phyloP scores from a whole-genome alignment of 345 rosid genomes.

The Turritis glabra region DNA sequence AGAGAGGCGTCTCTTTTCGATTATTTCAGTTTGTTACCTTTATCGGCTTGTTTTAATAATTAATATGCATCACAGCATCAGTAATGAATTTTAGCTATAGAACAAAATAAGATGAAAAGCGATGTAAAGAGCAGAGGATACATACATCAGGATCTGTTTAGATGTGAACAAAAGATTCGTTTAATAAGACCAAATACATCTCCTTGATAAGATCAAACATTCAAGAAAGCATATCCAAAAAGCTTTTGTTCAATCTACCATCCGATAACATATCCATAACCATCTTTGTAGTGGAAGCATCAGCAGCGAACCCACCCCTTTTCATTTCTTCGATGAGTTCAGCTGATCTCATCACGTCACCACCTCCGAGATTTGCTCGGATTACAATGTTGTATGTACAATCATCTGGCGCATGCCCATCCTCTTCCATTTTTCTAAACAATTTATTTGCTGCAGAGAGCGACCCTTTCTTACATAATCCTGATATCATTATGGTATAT shows the following conservation, averaged over 20 bases:
- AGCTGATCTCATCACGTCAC: not conserved
- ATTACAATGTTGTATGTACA: slow-evolving; percentile 24
- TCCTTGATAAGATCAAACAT: not conserved
- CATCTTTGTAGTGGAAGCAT: not conserved
- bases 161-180: not conserved
- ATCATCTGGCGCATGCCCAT: slow-evolving; percentile 13
- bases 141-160: not conserved
- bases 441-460: slow-evolving; percentile 9
- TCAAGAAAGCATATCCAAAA: not conserved
- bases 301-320: not conserved
- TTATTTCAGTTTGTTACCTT: too few species aligned
- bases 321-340: slow-evolving; percentile 17
- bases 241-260: not conserved
- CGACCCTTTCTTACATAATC: slow-evolving; percentile 24
- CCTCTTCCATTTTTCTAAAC: slow-evolving; percentile 20
- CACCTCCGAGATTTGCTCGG: not conserved
- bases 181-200: not conserved
- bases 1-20: too few species aligned
- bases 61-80: too few species aligned
- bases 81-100: too few species aligned
- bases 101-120: not conserved
- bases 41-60: too few species aligned
- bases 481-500: slow-evolving; percentile 25
- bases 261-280: not conserved
- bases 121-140: not conserved